A percentile compares a stretch with the other conserved stretches of the same genome.
These are phyloP conservation scores for Saccharomyces hybrid DNA, from an alignment of 1,139 yeast genomes.

Conservation along the genomic window DNA sequence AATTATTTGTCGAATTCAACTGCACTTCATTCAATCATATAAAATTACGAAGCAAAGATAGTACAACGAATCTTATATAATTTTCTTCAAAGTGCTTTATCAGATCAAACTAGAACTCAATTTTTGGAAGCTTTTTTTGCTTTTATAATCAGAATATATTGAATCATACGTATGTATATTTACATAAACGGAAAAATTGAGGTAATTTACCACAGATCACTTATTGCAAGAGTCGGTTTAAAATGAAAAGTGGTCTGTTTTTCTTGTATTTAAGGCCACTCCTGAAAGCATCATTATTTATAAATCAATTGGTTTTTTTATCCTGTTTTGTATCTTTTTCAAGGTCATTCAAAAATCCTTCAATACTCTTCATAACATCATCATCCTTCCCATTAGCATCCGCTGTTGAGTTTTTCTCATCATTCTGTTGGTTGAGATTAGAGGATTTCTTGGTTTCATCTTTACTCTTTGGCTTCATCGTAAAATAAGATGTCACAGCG, in stretches of 20 bases:
- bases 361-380: slow-evolving; percentile 9
- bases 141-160: background rate
- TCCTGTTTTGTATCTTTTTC: background rate
- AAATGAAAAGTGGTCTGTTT: no score
- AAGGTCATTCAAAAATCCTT: background rate
- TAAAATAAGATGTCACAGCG: slow-evolving; percentile 31
- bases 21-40: no score
- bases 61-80: no score
- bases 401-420: background rate
- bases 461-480: slow-evolving; percentile 11
- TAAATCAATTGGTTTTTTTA: background rate
- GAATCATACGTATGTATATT: background rate
- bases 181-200: background rate
- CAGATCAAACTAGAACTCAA: no score
- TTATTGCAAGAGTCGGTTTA: background rate
- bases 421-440: background rate
- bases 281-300: background rate
- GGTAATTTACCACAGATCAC: background rate
- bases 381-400: slow-evolving; percentile 5
- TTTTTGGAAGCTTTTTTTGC: background rate
- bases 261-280: no score
- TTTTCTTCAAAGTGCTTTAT: no score
- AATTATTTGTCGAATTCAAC: no score
- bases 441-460: slow-evolving; percentile 1
- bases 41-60: no score